These are phyloP conservation scores for Myochromella boudieri DNA, from an alignment of 768 basidiomycete species.

Conservation along the genomic window DNA sequence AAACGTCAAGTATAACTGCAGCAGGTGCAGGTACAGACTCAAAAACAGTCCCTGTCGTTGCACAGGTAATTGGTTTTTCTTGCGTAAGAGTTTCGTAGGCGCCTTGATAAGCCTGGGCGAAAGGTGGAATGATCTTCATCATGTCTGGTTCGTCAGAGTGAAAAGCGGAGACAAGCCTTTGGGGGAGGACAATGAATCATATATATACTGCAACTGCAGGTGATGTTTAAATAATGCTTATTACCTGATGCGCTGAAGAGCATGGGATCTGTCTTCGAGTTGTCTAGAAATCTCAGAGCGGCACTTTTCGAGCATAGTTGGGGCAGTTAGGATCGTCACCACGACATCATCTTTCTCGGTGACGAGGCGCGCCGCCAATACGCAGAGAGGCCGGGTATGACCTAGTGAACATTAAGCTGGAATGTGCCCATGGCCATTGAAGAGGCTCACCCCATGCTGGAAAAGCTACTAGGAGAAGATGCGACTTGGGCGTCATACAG, in stretches of 20 bases:
- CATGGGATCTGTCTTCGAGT: background rate
- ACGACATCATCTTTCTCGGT: conserved; percentile 5
- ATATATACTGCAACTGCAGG: background rate
- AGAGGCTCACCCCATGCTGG: conserved; percentile 9
- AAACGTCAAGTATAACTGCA: conserved; percentile 14
- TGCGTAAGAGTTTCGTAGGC: conserved; percentile 9
- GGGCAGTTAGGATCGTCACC: conserved; percentile 10
- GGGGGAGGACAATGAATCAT: background rate
- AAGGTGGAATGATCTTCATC: background rate
- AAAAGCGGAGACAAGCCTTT: conserved; percentile 6
- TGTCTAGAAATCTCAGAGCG: conserved; percentile 11
- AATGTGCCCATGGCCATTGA: background rate
- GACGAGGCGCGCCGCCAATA: conserved; percentile 11
- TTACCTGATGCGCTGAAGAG: conserved; percentile 6
- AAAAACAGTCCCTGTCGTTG: conserved; percentile 11
- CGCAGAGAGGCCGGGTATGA: conserved; percentile 14
- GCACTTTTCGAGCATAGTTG: conserved; percentile 1
- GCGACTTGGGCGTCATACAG: background rate
- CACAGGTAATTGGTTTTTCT: conserved; percentile 11
- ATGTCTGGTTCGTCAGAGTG: conserved; percentile 1
- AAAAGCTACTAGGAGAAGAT: conserved; percentile 1
- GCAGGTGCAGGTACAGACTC: conserved; percentile 3
- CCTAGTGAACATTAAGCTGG: conserved; percentile 4
- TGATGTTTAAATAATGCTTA: too few relatives aligned
- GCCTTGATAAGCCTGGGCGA: conserved; percentile 5